Evolutionary conservation across 2,329 filamentous ascomycete genomes (phyloP).

Genomic region (Colletotrichum trifolii): DNA sequence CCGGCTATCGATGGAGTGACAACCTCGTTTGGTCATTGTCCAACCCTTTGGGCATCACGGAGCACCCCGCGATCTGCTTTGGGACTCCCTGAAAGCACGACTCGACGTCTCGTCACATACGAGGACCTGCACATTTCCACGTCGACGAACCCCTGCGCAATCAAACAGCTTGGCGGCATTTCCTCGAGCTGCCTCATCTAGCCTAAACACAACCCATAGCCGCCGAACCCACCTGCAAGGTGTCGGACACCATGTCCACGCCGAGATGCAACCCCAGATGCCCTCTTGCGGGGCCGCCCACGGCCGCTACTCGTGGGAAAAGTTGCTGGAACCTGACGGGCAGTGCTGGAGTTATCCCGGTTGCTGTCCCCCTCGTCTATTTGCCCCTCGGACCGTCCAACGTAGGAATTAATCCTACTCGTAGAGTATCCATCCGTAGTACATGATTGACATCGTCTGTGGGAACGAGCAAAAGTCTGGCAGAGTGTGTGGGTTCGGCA

Average conservation of each 20-base stretch:
- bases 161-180: constrained; percentile 8
- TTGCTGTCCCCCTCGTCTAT: background rate
- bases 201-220: constrained; percentile 21
- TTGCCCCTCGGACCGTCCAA: background rate
- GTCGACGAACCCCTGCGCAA: constrained; percentile 20
- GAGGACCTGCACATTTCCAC: background rate
- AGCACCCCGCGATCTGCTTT: too few species aligned
- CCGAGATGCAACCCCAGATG: constrained; percentile 4
- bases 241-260: background rate
- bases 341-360: constrained; percentile 24
- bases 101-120: too few species aligned
- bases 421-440: too few species aligned
- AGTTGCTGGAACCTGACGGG: background rate
- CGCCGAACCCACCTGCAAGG: constrained; percentile 8
- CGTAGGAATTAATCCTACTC: too few species aligned
- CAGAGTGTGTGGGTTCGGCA: too few species aligned
- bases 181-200: constrained; percentile 20
- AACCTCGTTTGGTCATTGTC: too few species aligned
- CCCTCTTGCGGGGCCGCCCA: constrained; percentile 3
- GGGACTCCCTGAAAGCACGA: too few species aligned
- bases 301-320: constrained; percentile 29
- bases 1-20: too few species aligned
- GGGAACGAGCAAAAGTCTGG: too few species aligned
- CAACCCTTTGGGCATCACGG: too few species aligned
- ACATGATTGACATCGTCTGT: too few species aligned